Percentiles rank a stretch among this genome's conserved stretches.
Conservation (phyloP, 176 grass and related monocot species). For the Aechmea fasciata region DNA sequence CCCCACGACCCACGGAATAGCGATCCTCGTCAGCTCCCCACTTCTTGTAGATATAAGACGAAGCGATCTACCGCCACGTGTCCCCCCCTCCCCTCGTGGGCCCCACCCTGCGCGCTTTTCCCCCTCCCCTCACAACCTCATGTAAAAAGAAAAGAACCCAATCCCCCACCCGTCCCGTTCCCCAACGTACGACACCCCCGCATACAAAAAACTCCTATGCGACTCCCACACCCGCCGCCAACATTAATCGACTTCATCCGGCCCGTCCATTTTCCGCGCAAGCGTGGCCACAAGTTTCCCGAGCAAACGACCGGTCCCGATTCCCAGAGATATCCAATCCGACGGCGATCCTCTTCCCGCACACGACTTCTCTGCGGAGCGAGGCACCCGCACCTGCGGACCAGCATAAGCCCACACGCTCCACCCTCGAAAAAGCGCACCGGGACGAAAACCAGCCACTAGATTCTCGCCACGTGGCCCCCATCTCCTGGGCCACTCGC, state of each 20-base stretch:
- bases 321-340: not conserved
- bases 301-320: slow-evolving; percentile 1
- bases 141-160: slow-evolving; percentile 22
- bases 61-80: not conserved
- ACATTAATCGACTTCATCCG: not conserved
- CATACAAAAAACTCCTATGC: not conserved
- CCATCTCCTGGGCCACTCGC: not conserved
- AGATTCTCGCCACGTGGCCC: slow-evolving; percentile 30
- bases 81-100: not conserved
- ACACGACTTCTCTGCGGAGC: not conserved
- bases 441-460: slow-evolving; percentile 14
- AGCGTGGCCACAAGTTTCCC: slow-evolving; percentile 28
- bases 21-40: not conserved
- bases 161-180: not conserved
- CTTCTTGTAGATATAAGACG: not conserved
- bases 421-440: slow-evolving; percentile 45
- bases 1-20: not conserved
- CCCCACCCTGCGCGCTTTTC: slow-evolving; percentile 46
- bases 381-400: not conserved
- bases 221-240: not conserved
- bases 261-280: not conserved
- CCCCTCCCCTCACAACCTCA: slow-evolving; percentile 40
- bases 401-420: slow-evolving; percentile 32
- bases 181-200: not conserved
- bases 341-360: not conserved